Conservation (phyloP, 2,329 filamentous ascomycete genomes). For the Pseudovirgaria hyperparasitica region DNA sequence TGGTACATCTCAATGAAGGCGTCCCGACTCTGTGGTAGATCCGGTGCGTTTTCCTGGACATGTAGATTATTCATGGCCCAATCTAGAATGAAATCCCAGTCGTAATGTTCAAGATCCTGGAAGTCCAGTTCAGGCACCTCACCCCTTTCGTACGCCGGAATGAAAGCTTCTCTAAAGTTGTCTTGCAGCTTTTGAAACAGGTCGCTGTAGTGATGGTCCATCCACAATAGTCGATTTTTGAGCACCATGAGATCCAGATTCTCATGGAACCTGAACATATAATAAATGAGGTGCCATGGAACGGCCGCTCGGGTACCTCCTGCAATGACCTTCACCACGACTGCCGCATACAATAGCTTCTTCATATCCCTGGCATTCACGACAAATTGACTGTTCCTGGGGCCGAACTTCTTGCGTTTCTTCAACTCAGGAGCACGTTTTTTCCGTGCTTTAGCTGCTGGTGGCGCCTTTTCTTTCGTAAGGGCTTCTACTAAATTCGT, state of each 20-base stretch:
- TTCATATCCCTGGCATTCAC: constrained; percentile 8
- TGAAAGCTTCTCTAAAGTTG: constrained; percentile 53
- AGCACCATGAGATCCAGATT: constrained; percentile 19
- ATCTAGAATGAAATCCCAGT: constrained; percentile 53
- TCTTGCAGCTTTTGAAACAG: constrained; percentile 45
- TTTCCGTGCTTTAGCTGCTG: constrained; percentile 9
- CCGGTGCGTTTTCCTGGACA: constrained; percentile 1
- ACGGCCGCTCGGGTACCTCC: constrained; percentile 22
- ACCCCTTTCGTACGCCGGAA: constrained; percentile 51
- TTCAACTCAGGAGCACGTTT: constrained; percentile 6
- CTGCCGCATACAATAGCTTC: constrained; percentile 17
- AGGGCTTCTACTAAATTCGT: constrained; percentile 11
- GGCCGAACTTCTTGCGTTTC: constrained; percentile 10
- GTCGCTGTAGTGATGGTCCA: constrained; percentile 17
- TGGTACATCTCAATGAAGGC: constrained; percentile 33
- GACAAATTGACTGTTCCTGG: constrained; percentile 10
- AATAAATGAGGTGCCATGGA: constrained; percentile 30
- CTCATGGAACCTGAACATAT: constrained; percentile 23
- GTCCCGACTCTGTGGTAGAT: constrained; percentile 12
- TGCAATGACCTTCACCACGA: constrained; percentile 20
- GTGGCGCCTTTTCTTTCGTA: constrained; percentile 11
- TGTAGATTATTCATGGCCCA: constrained; percentile 46
- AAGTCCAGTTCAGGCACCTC: constrained; percentile 51
- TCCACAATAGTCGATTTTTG: constrained; percentile 26
- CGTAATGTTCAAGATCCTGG: constrained; percentile 49